Conservation (phyloP, 257 asterid genomes). For the Fraxinus anomala region DNA sequence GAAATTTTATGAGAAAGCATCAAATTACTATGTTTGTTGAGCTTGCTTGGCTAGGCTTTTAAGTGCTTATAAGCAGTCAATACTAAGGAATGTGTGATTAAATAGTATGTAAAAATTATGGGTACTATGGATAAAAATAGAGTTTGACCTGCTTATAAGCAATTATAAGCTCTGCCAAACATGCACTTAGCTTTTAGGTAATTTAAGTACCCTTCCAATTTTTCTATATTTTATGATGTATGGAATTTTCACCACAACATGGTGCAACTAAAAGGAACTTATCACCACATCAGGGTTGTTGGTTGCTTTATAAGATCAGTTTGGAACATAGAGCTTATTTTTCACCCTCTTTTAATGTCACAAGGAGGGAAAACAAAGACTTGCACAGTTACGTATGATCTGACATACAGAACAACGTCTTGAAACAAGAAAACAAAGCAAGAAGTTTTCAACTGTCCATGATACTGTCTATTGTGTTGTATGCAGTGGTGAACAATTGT, state of each 20-base stretch:
- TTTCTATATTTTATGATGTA: not conserved
- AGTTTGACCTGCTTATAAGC: no score
- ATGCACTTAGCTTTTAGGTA: not conserved
- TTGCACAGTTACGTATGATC: not conserved
- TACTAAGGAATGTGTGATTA: no score
- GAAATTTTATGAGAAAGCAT: not conserved
- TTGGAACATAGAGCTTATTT: not conserved
- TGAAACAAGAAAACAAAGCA: not conserved
- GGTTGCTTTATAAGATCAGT: not conserved
- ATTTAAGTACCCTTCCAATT: not conserved
- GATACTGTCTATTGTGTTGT: slow-evolving; percentile 20
- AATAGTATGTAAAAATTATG: no score
- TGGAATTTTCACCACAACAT: not conserved
- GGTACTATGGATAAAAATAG: no score
- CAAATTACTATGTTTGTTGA: not conserved
- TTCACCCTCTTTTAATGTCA: not conserved
- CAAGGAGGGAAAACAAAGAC: not conserved
- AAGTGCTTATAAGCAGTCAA: no score
- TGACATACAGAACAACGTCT: not conserved
- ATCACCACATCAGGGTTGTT: not conserved
- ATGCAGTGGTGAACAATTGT: slow-evolving; percentile 79
- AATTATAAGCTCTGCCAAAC: no score
- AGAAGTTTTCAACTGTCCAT: not conserved
- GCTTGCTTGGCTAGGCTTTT: no score
- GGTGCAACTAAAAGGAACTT: not conserved